Evolutionary conservation across 768 basidiomycete genomes (phyloP), one percentile per base, ranked within the genome.

Genomic region (Leccinum disarticulatum): DNA sequence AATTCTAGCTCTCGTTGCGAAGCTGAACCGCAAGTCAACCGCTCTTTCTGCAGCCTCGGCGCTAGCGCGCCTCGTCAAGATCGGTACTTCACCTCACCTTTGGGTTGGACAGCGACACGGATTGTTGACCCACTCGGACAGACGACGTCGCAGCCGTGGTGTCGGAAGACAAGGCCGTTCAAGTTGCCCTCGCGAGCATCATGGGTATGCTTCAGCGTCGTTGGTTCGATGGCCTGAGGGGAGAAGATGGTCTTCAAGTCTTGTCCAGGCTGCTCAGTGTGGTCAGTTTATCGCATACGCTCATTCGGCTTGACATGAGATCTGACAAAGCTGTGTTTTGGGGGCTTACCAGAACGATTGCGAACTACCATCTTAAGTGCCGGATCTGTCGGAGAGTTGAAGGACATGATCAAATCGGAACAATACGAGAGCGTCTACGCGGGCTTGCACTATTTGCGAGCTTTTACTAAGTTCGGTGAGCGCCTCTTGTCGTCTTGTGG

Each of bases 361-460:
- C 63, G 66, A 28, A 54, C 52, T 3, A 57, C 57, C 2, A 13
- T 72, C 30, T 35, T 72, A 50, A 59, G 56, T 3, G 54, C 60
- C 2, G 65, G 55, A 2, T 59, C 63, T 9, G 53, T 72, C 43
- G 47, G 50, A 4, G 58, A 38, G 7, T 36, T 72, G 15, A 43
- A 53, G 9, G 36, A 43, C 11, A 70, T 72, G 67, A 36, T 72
- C 4, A 43, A 52, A 15, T 35, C 53, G 11, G 58, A 38, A 47
- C 25, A 47, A 1, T 52, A 61, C 31, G 61, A 61, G 31, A 55
- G 47, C 2, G 55, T 49, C 2, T 64, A 65, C n/a, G 67, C 69
- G 4, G 64, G 64, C 6, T 54, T 72, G 49, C 65, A 70, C 38
- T 72, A 72, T 41, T 49, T 72, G 2, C 71, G 63, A 5, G 33